Evolutionary conservation across 768 basidiomycete species (phyloP), one percentile per base, ranked within the genome.

Genomic region (Nevesoporus exiguus): DNA sequence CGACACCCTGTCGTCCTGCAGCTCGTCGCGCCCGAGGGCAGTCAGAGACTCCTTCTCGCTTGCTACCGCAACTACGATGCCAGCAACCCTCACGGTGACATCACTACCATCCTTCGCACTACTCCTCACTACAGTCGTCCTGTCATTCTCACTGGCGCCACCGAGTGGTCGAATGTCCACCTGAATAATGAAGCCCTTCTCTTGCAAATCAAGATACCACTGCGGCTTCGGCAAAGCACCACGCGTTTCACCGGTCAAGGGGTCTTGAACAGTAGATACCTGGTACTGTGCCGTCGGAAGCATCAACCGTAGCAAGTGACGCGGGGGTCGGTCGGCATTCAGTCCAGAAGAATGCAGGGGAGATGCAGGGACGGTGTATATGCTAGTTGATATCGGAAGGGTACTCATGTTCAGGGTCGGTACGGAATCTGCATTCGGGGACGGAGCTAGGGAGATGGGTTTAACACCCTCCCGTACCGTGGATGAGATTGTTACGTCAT

Each of bases 211-310:
- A 21, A 77, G 62, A 50, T 90, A 73, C 94, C 95, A 96, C 42
- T 72, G 73, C 8, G 93, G 90, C 57, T 80, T 84, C 33, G 78
- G 73, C 54, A 82, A 80, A 5, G 83, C 80, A 17, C 73, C 74
- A 42, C 78, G 78, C 51, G 74, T 77, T 71, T 86, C 82, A 15
- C 86, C 87, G 24, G 87, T 88, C 56, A 96, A 73, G 10, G 94
- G 94, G 69, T 96, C 91, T 45, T 80, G 74, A 33, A 95, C 80
- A 3, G 88, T 86, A 30, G 85, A 80, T 42, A 85, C 80, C 66
- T 86, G 83, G 65, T 84, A 91, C 57, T 86, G 87, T 19, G 90
- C 85, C 2, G 92, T 96, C 3, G 94, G 94, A 17, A 97, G 71
- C 36, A 80, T 82, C 48, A 98, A 61, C 46, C 90, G 78, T 14